Conservation (phyloP, 73 alveolate species). For the Paramecium sonneborni region DNA sequence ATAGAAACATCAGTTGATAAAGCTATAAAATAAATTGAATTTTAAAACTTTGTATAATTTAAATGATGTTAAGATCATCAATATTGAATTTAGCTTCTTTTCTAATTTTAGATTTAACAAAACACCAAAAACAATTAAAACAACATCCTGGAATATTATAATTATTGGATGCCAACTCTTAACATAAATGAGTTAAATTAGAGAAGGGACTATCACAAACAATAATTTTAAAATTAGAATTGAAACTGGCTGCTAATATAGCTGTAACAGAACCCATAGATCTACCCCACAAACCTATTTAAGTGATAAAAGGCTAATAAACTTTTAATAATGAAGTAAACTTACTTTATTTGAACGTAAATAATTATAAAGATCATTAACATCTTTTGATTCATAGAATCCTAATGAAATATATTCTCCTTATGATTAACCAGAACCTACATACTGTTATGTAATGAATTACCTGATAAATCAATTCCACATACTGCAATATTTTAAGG, state of each 20-base stretch:
- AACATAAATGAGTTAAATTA: neutral
- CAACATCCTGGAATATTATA: conserved; percentile 37
- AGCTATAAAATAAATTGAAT: neutral
- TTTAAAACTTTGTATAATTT: neutral
- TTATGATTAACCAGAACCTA: conserved; percentile 90
- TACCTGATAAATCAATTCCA: conserved; percentile 80
- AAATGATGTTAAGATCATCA: neutral
- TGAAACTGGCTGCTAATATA: conserved; percentile 71
- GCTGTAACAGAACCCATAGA: conserved; percentile 94
- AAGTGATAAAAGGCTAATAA: conserved; percentile 64
- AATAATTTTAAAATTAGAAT: neutral
- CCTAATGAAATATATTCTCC: conserved; percentile 94
- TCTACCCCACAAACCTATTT: conserved; percentile 94
- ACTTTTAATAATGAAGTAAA: neutral
- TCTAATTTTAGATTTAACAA: neutral
- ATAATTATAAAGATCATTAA: conserved; percentile 71
- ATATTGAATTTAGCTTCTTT: conserved; percentile 27
- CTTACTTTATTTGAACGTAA: conserved; percentile 71
- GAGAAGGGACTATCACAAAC: conserved; percentile 53
- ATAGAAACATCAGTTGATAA: neutral
- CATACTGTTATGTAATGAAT: neutral
- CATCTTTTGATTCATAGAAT: conserved; percentile 81
- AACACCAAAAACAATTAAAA: conserved; percentile 49
- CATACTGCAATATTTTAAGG: conserved; percentile 74
- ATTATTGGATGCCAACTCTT: neutral